Evolutionary conservation across 441 rosid genomes (phyloP).

Genomic region (Gossypium lobatum): DNA sequence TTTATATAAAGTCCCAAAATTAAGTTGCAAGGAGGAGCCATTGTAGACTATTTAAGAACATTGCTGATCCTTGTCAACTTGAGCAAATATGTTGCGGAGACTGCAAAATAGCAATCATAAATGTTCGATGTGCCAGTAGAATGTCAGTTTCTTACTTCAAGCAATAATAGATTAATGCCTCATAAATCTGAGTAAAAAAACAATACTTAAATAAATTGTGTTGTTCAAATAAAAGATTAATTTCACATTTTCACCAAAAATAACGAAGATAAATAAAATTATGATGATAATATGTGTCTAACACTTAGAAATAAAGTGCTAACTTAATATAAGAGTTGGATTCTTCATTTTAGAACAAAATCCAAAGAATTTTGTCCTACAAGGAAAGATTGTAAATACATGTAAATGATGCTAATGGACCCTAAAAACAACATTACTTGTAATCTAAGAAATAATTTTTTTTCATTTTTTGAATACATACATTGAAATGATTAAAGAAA

Average conservation of each 20-base stretch:
- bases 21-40: background rate
- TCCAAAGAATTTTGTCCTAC: background rate
- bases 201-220: too few species aligned
- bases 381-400: background rate
- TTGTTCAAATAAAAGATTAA: too few species aligned
- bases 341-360: background rate
- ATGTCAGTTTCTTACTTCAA: background rate
- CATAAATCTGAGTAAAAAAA: too few species aligned
- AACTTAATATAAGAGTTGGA: too few species aligned
- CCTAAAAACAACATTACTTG: background rate
- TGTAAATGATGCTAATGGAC: background rate
- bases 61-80: background rate
- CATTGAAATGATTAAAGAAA: background rate
- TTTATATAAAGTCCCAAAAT: constrained; percentile 29
- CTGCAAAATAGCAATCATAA: background rate
- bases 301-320: too few species aligned
- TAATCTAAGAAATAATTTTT: background rate
- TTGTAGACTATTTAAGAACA: too few species aligned
- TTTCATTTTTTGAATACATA: background rate
- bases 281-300: too few species aligned
- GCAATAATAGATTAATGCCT: background rate
- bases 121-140: background rate
- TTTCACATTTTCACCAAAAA: too few species aligned
- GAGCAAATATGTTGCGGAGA: background rate
- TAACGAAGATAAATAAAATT: too few species aligned